These are phyloP conservation scores for Naganishia onofrii DNA, from an alignment of 768 basidiomycete species.

Conservation along the genomic window DNA sequence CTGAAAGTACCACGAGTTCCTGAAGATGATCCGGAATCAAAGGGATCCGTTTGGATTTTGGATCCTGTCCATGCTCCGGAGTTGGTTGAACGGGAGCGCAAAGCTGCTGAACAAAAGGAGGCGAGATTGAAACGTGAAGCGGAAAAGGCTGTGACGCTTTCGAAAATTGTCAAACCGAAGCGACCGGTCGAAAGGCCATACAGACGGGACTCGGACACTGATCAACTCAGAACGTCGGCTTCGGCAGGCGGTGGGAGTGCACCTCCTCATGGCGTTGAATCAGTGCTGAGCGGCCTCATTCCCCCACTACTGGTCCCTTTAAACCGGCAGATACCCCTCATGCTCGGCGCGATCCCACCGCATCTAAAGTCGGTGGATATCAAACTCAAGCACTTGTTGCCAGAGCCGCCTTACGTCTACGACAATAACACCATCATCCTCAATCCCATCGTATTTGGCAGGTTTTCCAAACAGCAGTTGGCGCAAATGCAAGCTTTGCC, in stretches of 20 bases:
- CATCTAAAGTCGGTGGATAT: slow-evolving; percentile 27
- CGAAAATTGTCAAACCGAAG: slow-evolving; percentile 23
- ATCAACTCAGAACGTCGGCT: slow-evolving; percentile 1
- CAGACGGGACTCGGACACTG: slow-evolving; percentile 5
- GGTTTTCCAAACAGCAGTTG: slow-evolving; percentile 69
- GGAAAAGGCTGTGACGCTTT: slow-evolving; percentile 1
- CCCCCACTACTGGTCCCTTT: slow-evolving; percentile 30
- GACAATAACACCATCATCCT: slow-evolving; percentile 81
- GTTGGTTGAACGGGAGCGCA: slow-evolving; percentile 51
- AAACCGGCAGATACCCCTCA: slow-evolving; percentile 61
- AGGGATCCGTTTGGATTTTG: slow-evolving; percentile 90
- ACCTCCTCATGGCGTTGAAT: slow-evolving; percentile 8
- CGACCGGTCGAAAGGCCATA: not conserved
- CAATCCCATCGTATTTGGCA: slow-evolving; percentile 78
- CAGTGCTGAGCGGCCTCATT: slow-evolving; percentile 10
- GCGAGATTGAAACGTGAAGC: slow-evolving; percentile 28
- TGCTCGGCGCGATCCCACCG: slow-evolving; percentile 64
- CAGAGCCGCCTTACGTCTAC: slow-evolving; percentile 67
- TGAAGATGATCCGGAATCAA: slow-evolving; percentile 66
- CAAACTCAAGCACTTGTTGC: slow-evolving; percentile 32
- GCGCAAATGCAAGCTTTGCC: slow-evolving; percentile 74
- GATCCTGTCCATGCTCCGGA: slow-evolving; percentile 60
- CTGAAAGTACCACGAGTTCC: slow-evolving; percentile 80
- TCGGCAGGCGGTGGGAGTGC: not conserved
- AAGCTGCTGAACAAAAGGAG: slow-evolving; percentile 34